Percentiles rank a stretch among this genome's conserved stretches.
Evolutionary conservation across 176 grass and related monocot species (phyloP).

Genomic region (Oryza officinalis): DNA sequence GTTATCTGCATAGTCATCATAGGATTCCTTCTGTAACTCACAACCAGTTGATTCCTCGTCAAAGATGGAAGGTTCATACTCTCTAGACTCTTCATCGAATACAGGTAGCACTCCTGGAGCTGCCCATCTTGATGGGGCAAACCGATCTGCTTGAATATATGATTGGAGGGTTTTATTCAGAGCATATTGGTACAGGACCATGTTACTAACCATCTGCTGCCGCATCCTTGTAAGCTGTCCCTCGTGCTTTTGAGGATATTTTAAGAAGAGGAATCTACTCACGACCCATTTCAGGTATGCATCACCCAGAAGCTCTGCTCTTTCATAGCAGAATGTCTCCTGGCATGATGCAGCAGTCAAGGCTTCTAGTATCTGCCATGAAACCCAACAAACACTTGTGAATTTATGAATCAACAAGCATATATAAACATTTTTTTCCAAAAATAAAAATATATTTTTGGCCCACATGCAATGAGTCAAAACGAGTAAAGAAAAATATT

Average conservation of each 20-base stretch:
- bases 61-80: conserved; percentile 65
- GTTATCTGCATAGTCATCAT: conserved; percentile 61
- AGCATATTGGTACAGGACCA: conserved; percentile 91
- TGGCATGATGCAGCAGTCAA: conserved; percentile 99
- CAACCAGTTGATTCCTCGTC: conserved; percentile 49
- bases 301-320: conserved; percentile 95
- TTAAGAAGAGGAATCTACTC: conserved; percentile 97
- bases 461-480: background rate
- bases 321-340: conserved; percentile 98
- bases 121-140: conserved; percentile 98
- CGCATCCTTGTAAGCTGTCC: conserved; percentile 96
- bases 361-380: conserved; percentile 89
- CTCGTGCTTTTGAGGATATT: conserved; percentile 99
- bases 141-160: conserved; percentile 97
- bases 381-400: conserved; percentile 28
- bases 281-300: conserved; percentile 99
- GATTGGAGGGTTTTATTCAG: conserved; percentile 88
- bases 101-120: conserved; percentile 95
- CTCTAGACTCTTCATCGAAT: conserved; percentile 90
- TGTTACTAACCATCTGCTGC: conserved; percentile 99
- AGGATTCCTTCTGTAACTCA: conserved; percentile 45
- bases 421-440: conserved; percentile 4
- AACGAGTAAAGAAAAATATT: background rate
- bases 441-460: conserved; percentile 19
- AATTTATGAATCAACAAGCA: background rate